Evolutionary conservation across 208 protist genomes (phyloP), one percentile per base, ranked within the genome.

Genomic region (Porcisia deanei): DNA sequence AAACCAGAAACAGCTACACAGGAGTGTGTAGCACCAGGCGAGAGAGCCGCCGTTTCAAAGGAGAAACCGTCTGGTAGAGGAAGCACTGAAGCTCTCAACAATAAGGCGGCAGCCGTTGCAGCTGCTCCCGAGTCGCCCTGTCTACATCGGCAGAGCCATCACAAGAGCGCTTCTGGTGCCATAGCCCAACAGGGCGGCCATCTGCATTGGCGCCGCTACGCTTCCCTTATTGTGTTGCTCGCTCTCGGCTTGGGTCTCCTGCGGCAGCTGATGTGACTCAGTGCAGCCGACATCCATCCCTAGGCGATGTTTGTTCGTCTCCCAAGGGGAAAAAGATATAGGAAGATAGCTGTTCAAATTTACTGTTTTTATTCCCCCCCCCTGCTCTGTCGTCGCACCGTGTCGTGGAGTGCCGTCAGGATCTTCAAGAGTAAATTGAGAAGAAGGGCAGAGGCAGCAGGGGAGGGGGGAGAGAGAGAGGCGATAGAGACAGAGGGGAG

Each of bases 141-240:
- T 39, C 41, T 52, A 18, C 66, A 45, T 39, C 58, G 18, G 16
- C 66, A 72, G 2, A 16, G 30, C 60, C 60, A 0, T 14, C 61
- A 53, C 2, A 68, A 25, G 66, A 53, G 6, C 43, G 12, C 30
- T 39, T 6, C 18, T 52, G 53, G 68, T 9, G 53, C 53, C 34
- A 34, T 25, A 43, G 39, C 16, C 22, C 16, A 34, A 10, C 37
- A 20, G 43, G 22, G 55, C 7, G 59, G 18, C 8, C 57, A 30
- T 55, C 43, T 59, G 53, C 71, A 58, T 53, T 81, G 76, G 76
- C 76, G 76, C 22, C 71, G 70, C 16, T 75, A 71, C 53, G 54
- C 66, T 34, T 81, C 76, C 1, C 47, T 81, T 53, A 57, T 72
- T 47, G 76, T 81, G 18, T 41, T 81, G 30, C 47, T 81, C n/a